Base-by-base conservation (phyloP, 345 rosid genomes). In the Streptanthus diversifolius region DNA sequence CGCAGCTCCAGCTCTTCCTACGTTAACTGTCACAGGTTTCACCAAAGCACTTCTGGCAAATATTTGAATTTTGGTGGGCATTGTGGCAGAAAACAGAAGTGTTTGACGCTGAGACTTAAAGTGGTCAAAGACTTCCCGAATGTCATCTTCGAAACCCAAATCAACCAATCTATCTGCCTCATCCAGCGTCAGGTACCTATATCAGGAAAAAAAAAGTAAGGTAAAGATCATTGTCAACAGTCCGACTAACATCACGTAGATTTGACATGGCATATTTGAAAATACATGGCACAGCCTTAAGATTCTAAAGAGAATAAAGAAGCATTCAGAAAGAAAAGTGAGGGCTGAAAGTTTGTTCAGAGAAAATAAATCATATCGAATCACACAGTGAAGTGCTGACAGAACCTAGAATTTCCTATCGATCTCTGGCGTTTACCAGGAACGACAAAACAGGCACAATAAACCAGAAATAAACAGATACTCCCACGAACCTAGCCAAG, bases 1-100 rank as follows among this genome's bases (percentile, higher is more conserved):
- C 63, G 98, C 98, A 37, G 98, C 98, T 68, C 98, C 96, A 9
- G 96, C 97, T 82, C 96, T 87, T 63, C 98, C 98, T 33, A 89
- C 97, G 56, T 90, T 90, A 19, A 90, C 97, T 1, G 82, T 86
- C 59, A 93, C 87, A 5, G 98, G 97, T 74, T 87, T 90, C 58
- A 90, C 97, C 70, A 90, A 71, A 44, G 98, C 96, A 77, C 95
- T 93, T 70, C 89, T 83, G 17, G 96, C 97, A 76, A 93, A 90
- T 76, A 85, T 87, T 67, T 93, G 97, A 67, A 93, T 93, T 70
- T 93, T 90, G 45, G 96, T 83, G 6, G 97, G 98, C 98, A 93
- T 93, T 8, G 98, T 93, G 12, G 96, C 97, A 60, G 97, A 93
- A 73, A 90, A 93, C 30, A 89, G 76, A 73, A 90, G 97, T 11